Percentiles rank a stretch among this genome's conserved stretches.
These are phyloP conservation scores for Mycena alexandri DNA, from an alignment of 768 basidiomycete species.

Conservation along the genomic window DNA sequence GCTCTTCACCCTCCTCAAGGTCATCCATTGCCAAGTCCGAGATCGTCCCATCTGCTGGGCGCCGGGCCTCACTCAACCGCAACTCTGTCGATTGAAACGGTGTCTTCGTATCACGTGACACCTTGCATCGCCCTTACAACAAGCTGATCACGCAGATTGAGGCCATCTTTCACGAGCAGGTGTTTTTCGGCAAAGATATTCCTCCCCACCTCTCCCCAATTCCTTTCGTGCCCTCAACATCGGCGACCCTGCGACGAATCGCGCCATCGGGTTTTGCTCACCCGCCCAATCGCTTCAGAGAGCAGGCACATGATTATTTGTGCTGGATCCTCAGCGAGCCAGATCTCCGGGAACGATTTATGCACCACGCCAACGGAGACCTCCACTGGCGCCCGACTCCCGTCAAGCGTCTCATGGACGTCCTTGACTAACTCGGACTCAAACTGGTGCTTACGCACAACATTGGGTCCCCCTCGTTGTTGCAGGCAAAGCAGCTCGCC, in stretches of 20 bases:
- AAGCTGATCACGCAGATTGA: constrained; percentile 6
- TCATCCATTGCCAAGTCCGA: constrained; percentile 18
- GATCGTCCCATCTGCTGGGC: background rate
- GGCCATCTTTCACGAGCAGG: background rate
- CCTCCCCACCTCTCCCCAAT: constrained; percentile 13
- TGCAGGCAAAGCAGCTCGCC: constrained; percentile 2
- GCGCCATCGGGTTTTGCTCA: constrained; percentile 12
- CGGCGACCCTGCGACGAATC: constrained; percentile 6
- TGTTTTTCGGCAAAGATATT: constrained; percentile 17
- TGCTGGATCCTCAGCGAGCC: constrained; percentile 11
- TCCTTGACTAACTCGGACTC: background rate
- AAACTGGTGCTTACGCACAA: constrained; percentile 6
- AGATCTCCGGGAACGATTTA: background rate
- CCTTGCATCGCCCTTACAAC: background rate
- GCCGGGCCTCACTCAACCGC: background rate
- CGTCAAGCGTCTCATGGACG: constrained; percentile 14
- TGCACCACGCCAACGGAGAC: constrained; percentile 1
- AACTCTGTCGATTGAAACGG: constrained; percentile 22
- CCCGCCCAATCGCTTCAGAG: constrained; percentile 7
- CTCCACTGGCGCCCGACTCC: constrained; percentile 8
- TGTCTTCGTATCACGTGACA: background rate
- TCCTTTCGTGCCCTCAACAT: constrained; percentile 11
- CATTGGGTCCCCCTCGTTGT: constrained; percentile 9
- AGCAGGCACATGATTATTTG: background rate
- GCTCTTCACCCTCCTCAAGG: constrained; percentile 13